phyloP scores from a whole-genome alignment of 2,329 filamentous ascomycete genomes.

The Clarireedia paspali region DNA sequence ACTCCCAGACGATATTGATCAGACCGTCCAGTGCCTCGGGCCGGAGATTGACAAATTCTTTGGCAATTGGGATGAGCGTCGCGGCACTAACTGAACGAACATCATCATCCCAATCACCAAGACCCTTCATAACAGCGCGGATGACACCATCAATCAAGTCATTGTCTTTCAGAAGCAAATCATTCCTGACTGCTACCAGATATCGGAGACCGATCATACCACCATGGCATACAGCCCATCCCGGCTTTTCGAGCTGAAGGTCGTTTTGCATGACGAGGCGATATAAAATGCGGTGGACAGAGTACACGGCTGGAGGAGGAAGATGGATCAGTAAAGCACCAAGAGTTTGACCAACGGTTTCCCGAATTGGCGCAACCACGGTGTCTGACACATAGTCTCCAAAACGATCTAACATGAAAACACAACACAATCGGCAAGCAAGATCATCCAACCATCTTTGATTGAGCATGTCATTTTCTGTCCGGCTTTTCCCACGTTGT shows the following conservation, averaged over 20 bases:
- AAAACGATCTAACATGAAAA: slow-evolving; percentile 95
- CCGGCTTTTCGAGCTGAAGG: slow-evolving; percentile 60
- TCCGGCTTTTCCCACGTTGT: slow-evolving; percentile 56
- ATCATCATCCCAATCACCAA: slow-evolving; percentile 87
- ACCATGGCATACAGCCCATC: slow-evolving; percentile 95
- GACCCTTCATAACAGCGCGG: slow-evolving; percentile 85
- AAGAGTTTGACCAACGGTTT: slow-evolving; percentile 89
- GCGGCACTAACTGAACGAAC: slow-evolving; percentile 94
- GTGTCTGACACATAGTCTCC: slow-evolving; percentile 97
- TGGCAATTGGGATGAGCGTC: slow-evolving; percentile 92
- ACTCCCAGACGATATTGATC: slow-evolving; percentile 96
- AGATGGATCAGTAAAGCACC: slow-evolving; percentile 84
- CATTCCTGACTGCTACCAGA: slow-evolving; percentile 88
- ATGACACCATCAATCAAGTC: slow-evolving; percentile 90
- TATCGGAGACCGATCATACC: slow-evolving; percentile 97
- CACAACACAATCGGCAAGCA: slow-evolving; percentile 88
- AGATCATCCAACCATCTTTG: slow-evolving; percentile 86
- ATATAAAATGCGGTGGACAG: slow-evolving; percentile 77
- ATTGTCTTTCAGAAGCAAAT: slow-evolving; percentile 75
- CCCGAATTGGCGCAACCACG: slow-evolving; percentile 89
- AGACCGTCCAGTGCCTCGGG: slow-evolving; percentile 70
- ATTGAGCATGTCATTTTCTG: slow-evolving; percentile 74
- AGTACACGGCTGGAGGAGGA: slow-evolving; percentile 68
- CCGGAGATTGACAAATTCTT: slow-evolving; percentile 85
- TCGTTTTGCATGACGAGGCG: slow-evolving; percentile 89